Base-by-base conservation (phyloP, 2,329 filamentous ascomycete genomes). In the Teratosphaeria viscida region DNA sequence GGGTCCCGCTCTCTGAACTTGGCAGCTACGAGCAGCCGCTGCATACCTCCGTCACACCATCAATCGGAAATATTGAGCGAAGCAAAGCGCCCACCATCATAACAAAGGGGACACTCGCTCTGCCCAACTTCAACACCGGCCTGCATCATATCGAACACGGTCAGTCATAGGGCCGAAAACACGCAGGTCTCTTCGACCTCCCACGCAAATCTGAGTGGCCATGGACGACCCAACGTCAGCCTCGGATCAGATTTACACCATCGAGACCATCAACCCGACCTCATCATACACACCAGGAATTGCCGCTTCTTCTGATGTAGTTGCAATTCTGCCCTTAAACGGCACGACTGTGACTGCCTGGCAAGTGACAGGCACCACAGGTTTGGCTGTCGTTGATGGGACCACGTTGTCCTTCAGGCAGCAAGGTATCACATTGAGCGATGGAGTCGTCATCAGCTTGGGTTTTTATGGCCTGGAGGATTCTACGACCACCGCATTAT, bases 391-490 rank as follows among this genome's bases (percentile, higher is more conserved):
- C 29, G 55, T 64, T 11, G 64, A 65, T 56, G 62, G 61, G 34
- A 64, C 61, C 5, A 65, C 64, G 10, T 58, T 64, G 3, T 60
- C 62, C 39, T 64, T 57, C 43, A 60, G 61, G 11, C 23, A 58
- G 7, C 34, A 60, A 3, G 61, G 61, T 49, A 62, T 66, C 54
- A 64, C 61, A 3, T 61, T 66, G 27, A 55, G 32, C 49, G 37
- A 62, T 39, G 64, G 64, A 14, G 37, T 60, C 29, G 57, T 58
- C 43, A 55, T 66, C 27, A 63, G 59, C 52, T 56, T 64, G 4
- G 63, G 63, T 4, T 63, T 57, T 57, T 52, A 66, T 32, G 64
- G 64, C 7, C 56, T 66, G 2, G 57, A 60, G 14, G 61, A 62
- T 19, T 52, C 52, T 16, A 62, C 58, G 1, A 64, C 61, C 11